Percentiles rank a stretch among this genome's conserved stretches.
These are phyloP conservation scores for Ricinus communis DNA, from an alignment of 345 rosid species.

Conservation along the genomic window DNA sequence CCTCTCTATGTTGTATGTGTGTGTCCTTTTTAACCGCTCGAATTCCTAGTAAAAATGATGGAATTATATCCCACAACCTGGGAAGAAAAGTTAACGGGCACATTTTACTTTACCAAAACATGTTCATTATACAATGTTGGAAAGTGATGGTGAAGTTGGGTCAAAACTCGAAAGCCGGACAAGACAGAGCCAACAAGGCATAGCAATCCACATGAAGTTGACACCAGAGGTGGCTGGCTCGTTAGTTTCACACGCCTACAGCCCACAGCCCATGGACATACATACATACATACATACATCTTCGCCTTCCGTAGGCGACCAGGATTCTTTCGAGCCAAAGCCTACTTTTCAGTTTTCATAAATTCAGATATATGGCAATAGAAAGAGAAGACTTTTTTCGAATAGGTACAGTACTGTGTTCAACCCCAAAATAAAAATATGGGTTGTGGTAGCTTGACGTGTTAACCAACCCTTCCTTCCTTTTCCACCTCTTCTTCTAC, in stretches of 20 bases:
- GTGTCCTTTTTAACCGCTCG: too few relatives aligned
- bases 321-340: not conserved
- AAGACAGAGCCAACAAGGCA: not conserved
- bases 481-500: not conserved
- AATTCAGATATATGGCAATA: not conserved
- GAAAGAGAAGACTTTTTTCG: not conserved
- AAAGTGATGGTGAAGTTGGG: constrained; percentile 1
- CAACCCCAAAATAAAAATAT: constrained; percentile 9
- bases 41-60: too few relatives aligned
- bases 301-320: constrained; percentile 15
- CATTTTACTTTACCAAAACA: not conserved
- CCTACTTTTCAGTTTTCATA: not conserved
- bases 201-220: not conserved
- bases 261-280: not conserved
- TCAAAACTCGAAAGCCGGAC: not conserved
- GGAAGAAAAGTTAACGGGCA: not conserved
- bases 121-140: not conserved
- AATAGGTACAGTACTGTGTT: constrained; percentile 10
- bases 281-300: not conserved
- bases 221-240: constrained; percentile 4
- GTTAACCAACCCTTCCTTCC: constrained; percentile 14
- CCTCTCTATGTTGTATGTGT: too few relatives aligned
- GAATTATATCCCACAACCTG: too few relatives aligned
- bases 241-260: too few relatives aligned
- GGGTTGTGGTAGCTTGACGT: constrained; percentile 23